Conservation (phyloP, 345 rosid genomes). For the Eucalyptus marginata region DNA sequence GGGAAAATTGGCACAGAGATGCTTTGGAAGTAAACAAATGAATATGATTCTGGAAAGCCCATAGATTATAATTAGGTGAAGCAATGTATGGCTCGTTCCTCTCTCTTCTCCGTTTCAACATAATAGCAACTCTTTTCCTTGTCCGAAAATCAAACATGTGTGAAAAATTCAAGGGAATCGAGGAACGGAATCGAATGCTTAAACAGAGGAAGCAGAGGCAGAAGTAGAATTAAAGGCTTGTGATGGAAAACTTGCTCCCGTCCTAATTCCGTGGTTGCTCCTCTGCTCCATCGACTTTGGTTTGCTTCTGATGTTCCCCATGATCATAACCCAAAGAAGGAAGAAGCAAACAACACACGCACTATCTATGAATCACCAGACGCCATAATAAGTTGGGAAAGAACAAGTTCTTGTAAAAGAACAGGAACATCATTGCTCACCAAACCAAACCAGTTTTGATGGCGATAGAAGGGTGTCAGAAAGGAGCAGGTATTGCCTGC, state of each 20-base stretch:
- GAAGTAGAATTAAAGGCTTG: background rate
- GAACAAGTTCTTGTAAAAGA: background rate
- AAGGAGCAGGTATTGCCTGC: background rate
- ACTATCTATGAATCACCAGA: background rate
- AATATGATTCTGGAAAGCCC: background rate
- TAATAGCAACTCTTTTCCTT: background rate
- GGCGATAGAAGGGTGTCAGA: background rate
- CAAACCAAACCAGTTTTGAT: background rate
- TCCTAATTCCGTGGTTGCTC: background rate
- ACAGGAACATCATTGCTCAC: background rate
- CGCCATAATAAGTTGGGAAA: background rate
- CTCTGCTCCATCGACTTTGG: background rate
- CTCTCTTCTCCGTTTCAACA: background rate
- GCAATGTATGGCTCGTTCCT: background rate
- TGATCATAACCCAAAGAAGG: background rate
- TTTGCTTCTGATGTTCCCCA: background rate
- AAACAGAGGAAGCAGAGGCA: background rate
- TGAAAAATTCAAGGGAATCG: background rate
- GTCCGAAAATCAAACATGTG: background rate
- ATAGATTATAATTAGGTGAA: too few relatives aligned
- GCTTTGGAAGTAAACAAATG: background rate
- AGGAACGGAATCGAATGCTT: background rate
- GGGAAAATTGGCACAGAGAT: background rate
- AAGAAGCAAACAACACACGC: background rate
- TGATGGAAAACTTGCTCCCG: background rate